A percentile compares a stretch with the other conserved stretches of the same genome.
These are phyloP conservation scores for Wickerhamomyces chambardii DNA, from an alignment of 805 yeast species.

Conservation along the genomic window DNA sequence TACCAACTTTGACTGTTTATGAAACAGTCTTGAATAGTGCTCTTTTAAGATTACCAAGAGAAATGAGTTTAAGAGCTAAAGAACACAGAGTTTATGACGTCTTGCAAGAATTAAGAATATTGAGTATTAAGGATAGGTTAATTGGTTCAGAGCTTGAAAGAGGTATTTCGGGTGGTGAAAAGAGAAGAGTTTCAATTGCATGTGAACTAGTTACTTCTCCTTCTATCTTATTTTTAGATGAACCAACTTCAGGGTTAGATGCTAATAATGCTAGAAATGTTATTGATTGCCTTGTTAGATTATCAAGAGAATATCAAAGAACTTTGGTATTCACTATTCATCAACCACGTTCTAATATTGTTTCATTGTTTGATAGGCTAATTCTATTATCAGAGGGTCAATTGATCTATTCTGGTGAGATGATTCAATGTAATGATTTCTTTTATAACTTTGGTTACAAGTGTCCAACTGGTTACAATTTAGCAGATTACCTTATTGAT, in stretches of 20 bases:
- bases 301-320: slow-evolving; percentile 74
- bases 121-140: slow-evolving; percentile 72
- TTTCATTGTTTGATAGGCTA: slow-evolving; percentile 79
- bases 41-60: slow-evolving; percentile 70
- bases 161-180: slow-evolving; percentile 93
- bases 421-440: slow-evolving; percentile 64
- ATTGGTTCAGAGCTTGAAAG: slow-evolving; percentile 86
- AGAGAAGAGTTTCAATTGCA: slow-evolving; percentile 86
- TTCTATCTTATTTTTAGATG: slow-evolving; percentile 73
- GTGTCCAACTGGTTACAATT: slow-evolving; percentile 86
- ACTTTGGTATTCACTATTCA: slow-evolving; percentile 92
- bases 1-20: slow-evolving; percentile 91
- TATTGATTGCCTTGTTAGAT: slow-evolving; percentile 69
- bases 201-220: slow-evolving; percentile 91
- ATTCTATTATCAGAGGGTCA: slow-evolving; percentile 78
- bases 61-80: slow-evolving; percentile 69
- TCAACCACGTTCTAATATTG: slow-evolving; percentile 95
- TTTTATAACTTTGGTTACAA: slow-evolving; percentile 66
- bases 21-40: slow-evolving; percentile 95
- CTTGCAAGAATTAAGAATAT: slow-evolving; percentile 74
- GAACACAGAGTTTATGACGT: slow-evolving; percentile 78
- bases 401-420: slow-evolving; percentile 82
- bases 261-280: slow-evolving; percentile 91
- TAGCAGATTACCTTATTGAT: slow-evolving; percentile 91
- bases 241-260: slow-evolving; percentile 94